Evolutionary conservation across 2,329 filamentous ascomycete species (phyloP).

Genomic region (Aspergillus neotritici): DNA sequence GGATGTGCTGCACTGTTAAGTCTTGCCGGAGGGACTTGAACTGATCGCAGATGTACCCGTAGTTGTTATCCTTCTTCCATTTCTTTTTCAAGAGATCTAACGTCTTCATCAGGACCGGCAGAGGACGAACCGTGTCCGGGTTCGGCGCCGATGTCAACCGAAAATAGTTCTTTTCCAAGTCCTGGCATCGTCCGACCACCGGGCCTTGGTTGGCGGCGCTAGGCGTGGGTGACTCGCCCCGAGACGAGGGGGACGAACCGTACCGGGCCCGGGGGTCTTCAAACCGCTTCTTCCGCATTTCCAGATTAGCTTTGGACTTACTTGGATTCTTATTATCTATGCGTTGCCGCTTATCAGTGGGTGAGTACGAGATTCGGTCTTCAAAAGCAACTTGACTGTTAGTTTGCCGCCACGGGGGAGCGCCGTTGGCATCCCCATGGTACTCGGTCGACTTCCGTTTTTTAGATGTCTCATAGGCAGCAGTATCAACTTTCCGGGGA

Average conservation of each 20-base stretch:
- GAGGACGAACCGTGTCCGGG: conserved; percentile 79
- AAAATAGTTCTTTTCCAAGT: conserved; percentile 88
- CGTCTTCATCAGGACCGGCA: conserved; percentile 72
- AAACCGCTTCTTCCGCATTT: conserved; percentile 86
- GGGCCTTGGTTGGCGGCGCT: conserved; percentile 52
- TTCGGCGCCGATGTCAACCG: conserved; percentile 87
- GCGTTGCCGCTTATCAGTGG: conserved; percentile 47
- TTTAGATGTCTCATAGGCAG: conserved; percentile 45
- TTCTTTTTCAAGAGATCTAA: conserved; percentile 87
- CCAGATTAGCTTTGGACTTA: conserved; percentile 85
- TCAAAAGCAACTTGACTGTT: conserved; percentile 59
- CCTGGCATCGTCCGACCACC: conserved; percentile 77
- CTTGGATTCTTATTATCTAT: conserved; percentile 56
- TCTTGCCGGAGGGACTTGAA: conserved; percentile 98
- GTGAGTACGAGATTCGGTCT: conserved; percentile 65
- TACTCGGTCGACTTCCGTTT: conserved; percentile 77
- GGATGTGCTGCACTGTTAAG: conserved; percentile 94
- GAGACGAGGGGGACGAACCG: conserved; percentile 36
- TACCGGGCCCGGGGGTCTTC: conserved; percentile 49
- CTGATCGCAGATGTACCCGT: conserved; percentile 97
- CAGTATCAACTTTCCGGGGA: conserved; percentile 17
- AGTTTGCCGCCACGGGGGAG: conserved; percentile 71
- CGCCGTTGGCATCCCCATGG: conserved; percentile 48
- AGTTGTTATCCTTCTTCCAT: conserved; percentile 90
- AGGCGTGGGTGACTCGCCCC: conserved; percentile 45